A percentile compares a stretch with the other conserved stretches of the same genome.
phyloP scores from a whole-genome alignment of 805 yeast genomes.

The Ogataea degrootiae region DNA sequence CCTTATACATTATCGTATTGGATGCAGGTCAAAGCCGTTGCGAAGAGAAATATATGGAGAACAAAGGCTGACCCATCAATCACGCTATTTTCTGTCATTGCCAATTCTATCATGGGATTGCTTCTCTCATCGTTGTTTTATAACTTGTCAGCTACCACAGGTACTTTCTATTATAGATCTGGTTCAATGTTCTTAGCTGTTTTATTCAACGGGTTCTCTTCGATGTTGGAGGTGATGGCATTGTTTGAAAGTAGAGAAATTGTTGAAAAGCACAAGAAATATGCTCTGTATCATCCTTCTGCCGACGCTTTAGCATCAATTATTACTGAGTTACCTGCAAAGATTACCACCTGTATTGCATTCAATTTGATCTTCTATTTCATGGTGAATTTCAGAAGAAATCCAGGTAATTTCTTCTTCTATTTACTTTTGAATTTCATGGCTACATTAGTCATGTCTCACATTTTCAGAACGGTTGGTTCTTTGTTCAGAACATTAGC shows the following conservation, averaged over 20 bases:
- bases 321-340: constrained; percentile 46
- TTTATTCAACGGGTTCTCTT: constrained; percentile 55
- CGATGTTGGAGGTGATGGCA: constrained; percentile 51
- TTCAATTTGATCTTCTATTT: constrained; percentile 49
- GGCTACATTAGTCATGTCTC: constrained; percentile 48
- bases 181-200: constrained; percentile 63
- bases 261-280: constrained; percentile 52
- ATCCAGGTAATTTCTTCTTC: constrained; percentile 49
- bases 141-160: constrained; percentile 37
- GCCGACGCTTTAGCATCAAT: constrained; percentile 55
- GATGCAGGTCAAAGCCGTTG: constrained; percentile 46
- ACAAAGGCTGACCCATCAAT: constrained; percentile 46
- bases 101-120: constrained; percentile 48
- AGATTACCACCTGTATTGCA: constrained; percentile 35
- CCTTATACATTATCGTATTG: constrained; percentile 47
- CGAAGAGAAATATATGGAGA: constrained; percentile 44
- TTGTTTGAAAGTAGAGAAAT: constrained; percentile 50
- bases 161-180: constrained; percentile 47
- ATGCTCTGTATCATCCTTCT: constrained; percentile 52
- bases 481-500: constrained; percentile 41
- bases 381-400: constrained; percentile 45
- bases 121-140: constrained; percentile 53
- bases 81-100: constrained; percentile 35
- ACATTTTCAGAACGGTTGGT: constrained; percentile 47
- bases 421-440: constrained; percentile 38